phyloP scores from a whole-genome alignment of 768 basidiomycete genomes.

The Chlorophyllum brunneum region DNA sequence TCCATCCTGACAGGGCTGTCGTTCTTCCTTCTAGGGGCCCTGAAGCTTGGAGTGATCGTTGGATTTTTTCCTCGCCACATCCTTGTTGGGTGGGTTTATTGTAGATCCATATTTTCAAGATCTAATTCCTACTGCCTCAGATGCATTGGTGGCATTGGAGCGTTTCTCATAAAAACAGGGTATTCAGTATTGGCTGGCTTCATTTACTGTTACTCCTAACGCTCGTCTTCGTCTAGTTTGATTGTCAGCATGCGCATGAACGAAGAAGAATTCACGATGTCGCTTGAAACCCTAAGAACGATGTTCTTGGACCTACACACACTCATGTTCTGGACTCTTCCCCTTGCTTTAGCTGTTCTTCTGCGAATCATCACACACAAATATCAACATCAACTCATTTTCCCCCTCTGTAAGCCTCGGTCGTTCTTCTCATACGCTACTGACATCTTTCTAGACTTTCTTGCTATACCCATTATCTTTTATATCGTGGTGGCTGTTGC shows the following conservation, averaged over 20 bases:
- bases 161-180: constrained; percentile 90
- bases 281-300: constrained; percentile 57
- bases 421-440: neutral
- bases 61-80: constrained; percentile 98
- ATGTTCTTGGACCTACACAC: constrained; percentile 65
- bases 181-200: constrained; percentile 25
- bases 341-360: constrained; percentile 70
- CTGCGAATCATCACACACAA: constrained; percentile 77
- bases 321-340: constrained; percentile 75
- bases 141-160: constrained; percentile 94
- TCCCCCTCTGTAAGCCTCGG: constrained; percentile 70
- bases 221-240: constrained; percentile 41
- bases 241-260: constrained; percentile 81
- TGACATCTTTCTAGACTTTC: constrained; percentile 51
- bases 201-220: neutral
- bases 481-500: constrained; percentile 73
- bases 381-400: constrained; percentile 85
- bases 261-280: constrained; percentile 72
- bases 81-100: constrained; percentile 72
- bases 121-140: constrained; percentile 24
- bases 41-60: constrained; percentile 79
- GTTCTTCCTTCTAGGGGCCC: constrained; percentile 83
- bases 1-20: constrained; percentile 81
- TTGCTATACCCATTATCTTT: constrained; percentile 77
- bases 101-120: neutral